Percentiles rank a stretch among this genome's conserved stretches.
These are phyloP conservation scores for Candida boidinii DNA, from an alignment of 805 yeast species.

Conservation along the genomic window DNA sequence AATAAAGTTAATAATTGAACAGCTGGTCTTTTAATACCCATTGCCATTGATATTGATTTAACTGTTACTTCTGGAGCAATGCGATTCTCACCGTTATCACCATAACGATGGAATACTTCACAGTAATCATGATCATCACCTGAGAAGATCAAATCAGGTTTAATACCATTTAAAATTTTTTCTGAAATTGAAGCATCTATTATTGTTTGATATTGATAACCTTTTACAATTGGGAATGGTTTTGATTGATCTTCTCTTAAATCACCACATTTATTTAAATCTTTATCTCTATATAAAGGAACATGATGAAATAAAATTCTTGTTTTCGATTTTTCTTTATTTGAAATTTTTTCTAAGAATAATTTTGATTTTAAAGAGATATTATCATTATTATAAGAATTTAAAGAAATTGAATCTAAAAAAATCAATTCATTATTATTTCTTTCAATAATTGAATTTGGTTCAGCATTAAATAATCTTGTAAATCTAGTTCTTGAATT, in stretches of 20 bases:
- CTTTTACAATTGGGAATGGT: conserved; percentile 61
- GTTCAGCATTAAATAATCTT: conserved; percentile 64
- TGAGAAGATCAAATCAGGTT: conserved; percentile 68
- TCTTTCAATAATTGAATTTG: conserved; percentile 45
- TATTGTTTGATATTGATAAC: conserved; percentile 85
- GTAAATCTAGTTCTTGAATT: conserved; percentile 54
- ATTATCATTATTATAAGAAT: conserved; percentile 40
- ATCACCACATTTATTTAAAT: conserved; percentile 60
- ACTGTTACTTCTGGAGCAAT: conserved; percentile 30
- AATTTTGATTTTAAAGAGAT: conserved; percentile 39
- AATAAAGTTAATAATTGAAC: conserved; percentile 26
- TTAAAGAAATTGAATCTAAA: conserved; percentile 73
- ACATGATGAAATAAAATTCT: conserved; percentile 76
- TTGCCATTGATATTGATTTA: conserved; percentile 84
- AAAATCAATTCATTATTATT: conserved; percentile 68
- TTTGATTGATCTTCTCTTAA: conserved; percentile 65
- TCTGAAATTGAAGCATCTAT: conserved; percentile 51
- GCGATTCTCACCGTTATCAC: conserved; percentile 1
- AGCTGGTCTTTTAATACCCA: conserved; percentile 45
- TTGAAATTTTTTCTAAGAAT: conserved; percentile 38
- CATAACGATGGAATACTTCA: conserved; percentile 49
- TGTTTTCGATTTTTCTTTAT: conserved; percentile 32
- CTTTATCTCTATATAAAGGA: conserved; percentile 66
- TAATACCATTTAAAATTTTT: conserved; percentile 44
- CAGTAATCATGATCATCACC: conserved; percentile 98